A percentile compares a stretch with the other conserved stretches of the same genome.
These are phyloP conservation scores for Thermomyces lanuginosus DNA, from an alignment of 2,329 filamentous ascomycete species.

Conservation along the genomic window DNA sequence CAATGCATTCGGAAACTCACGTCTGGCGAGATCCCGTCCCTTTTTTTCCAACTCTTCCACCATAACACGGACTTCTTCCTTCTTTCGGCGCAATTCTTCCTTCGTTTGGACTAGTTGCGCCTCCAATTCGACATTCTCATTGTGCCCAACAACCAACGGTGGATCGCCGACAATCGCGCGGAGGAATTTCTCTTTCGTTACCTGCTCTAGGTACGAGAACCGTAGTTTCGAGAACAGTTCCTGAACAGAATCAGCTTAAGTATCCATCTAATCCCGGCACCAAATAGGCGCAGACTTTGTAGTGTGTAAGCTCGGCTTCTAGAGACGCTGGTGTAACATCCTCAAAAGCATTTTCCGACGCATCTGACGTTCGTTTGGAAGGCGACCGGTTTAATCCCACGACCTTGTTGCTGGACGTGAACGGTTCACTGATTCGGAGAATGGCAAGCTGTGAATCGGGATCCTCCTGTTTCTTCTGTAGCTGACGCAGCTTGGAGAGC, in stretches of 20 bases:
- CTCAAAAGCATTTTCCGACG: slow-evolving; percentile 48
- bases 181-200: slow-evolving; percentile 96
- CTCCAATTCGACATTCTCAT: slow-evolving; percentile 68
- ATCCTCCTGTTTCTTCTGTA: slow-evolving; percentile 32
- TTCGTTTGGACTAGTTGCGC: slow-evolving; percentile 54
- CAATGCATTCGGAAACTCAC: slow-evolving; percentile 17
- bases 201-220: slow-evolving; percentile 95
- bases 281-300: slow-evolving; percentile 40
- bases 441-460: slow-evolving; percentile 43
- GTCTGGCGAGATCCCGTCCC: slow-evolving; percentile 46
- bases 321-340: slow-evolving; percentile 59
- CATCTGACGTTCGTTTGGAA: slow-evolving; percentile 51
- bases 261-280: slow-evolving; percentile 1
- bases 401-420: slow-evolving; percentile 34
- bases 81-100: slow-evolving; percentile 59
- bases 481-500: slow-evolving; percentile 32
- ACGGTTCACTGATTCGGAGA: slow-evolving; percentile 58
- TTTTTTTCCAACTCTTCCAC: slow-evolving; percentile 56
- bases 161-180: slow-evolving; percentile 82
- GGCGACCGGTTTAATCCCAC: slow-evolving; percentile 14
- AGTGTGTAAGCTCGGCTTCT: slow-evolving; percentile 71
- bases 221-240: slow-evolving; percentile 91
- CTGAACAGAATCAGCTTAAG: slow-evolving; percentile 14
- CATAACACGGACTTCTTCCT: slow-evolving; percentile 59
- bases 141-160: slow-evolving; percentile 63